phyloP scores from a whole-genome alignment of 192 early-diverging fungal genomes.

The Gryganskiella cystojenkinii region DNA sequence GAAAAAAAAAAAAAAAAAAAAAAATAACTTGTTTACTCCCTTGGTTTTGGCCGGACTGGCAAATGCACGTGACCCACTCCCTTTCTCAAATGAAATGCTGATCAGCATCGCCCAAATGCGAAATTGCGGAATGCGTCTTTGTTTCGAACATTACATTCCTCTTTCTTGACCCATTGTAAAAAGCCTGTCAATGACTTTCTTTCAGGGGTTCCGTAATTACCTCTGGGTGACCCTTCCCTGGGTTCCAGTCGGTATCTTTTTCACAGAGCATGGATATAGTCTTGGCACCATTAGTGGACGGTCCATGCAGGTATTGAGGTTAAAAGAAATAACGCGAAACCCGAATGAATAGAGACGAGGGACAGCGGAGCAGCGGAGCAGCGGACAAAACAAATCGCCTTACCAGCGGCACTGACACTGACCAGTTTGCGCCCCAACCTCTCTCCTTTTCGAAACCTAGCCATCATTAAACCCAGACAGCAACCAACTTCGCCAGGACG shows the following conservation, averaged over 20 bases:
- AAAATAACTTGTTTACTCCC: neutral
- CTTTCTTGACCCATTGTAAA: too few relatives aligned
- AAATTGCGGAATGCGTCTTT: too few relatives aligned
- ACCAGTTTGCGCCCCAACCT: neutral
- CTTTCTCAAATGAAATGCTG: too few relatives aligned
- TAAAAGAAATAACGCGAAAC: neutral
- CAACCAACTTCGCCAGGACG: constrained; percentile 69
- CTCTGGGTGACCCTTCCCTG: constrained; percentile 43
- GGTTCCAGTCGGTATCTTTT: constrained; percentile 62
- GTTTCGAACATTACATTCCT: too few relatives aligned
- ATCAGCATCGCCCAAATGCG: too few relatives aligned
- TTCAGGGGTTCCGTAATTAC: constrained; percentile 17
- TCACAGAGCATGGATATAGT: constrained; percentile 64
- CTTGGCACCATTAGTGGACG: constrained; percentile 57
- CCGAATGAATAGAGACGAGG: neutral
- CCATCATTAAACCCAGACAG: constrained; percentile 83
- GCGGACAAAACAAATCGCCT: neutral
- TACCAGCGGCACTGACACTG: too few relatives aligned
- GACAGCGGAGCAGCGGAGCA: too few relatives aligned
- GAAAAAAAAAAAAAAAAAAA: constrained; percentile 1
- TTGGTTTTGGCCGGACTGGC: neutral
- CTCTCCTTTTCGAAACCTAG: constrained; percentile 20
- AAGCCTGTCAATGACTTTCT: constrained; percentile 23
- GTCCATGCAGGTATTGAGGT: constrained; percentile 65
- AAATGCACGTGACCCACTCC: too few relatives aligned